Evolutionary conservation across 2,329 filamentous ascomycete genomes (phyloP).

Genomic region (Metarhizium robertsii): DNA sequence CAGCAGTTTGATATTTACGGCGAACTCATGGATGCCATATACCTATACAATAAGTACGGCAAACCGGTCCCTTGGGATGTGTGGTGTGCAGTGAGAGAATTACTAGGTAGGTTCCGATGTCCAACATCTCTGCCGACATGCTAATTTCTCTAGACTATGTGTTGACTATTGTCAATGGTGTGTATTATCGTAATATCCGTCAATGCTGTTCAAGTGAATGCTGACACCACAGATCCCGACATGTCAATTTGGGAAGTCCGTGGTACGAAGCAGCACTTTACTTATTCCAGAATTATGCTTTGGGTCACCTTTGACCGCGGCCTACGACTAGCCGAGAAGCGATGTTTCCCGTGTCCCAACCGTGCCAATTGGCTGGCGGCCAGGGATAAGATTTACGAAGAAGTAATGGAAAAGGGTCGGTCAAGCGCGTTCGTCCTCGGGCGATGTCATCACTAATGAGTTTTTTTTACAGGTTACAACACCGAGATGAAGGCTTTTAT

Average conservation of each 20-base stretch:
- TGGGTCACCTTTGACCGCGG: slow-evolving; percentile 76
- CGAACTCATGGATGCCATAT: slow-evolving; percentile 68
- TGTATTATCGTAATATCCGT: slow-evolving; percentile 6
- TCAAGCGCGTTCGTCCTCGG: neutral
- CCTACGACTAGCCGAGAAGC: slow-evolving; percentile 63
- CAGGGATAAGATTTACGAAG: slow-evolving; percentile 61
- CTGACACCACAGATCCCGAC: slow-evolving; percentile 44
- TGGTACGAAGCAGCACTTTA: slow-evolving; percentile 66
- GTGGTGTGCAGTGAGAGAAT: slow-evolving; percentile 61
- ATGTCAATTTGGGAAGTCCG: slow-evolving; percentile 83
- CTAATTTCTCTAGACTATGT: slow-evolving; percentile 47
- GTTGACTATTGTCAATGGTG: slow-evolving; percentile 53
- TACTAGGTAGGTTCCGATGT: slow-evolving; percentile 35
- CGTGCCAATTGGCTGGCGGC: slow-evolving; percentile 55
- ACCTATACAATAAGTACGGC: slow-evolving; percentile 71
- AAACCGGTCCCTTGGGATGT: slow-evolving; percentile 70
- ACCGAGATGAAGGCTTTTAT: slow-evolving; percentile 58
- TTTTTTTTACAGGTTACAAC: slow-evolving; percentile 41
- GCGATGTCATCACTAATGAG: neutral
- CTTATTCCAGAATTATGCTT: slow-evolving; percentile 75
- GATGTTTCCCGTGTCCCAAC: slow-evolving; percentile 66
- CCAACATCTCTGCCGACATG: neutral
- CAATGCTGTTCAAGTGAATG: neutral
- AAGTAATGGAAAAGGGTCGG: slow-evolving; percentile 62
- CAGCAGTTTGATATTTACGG: slow-evolving; percentile 74